Percentiles rank a stretch among this genome's conserved stretches.
phyloP scores from a whole-genome alignment of 345 rosid genomes.

The Dovyalis caffra region DNA sequence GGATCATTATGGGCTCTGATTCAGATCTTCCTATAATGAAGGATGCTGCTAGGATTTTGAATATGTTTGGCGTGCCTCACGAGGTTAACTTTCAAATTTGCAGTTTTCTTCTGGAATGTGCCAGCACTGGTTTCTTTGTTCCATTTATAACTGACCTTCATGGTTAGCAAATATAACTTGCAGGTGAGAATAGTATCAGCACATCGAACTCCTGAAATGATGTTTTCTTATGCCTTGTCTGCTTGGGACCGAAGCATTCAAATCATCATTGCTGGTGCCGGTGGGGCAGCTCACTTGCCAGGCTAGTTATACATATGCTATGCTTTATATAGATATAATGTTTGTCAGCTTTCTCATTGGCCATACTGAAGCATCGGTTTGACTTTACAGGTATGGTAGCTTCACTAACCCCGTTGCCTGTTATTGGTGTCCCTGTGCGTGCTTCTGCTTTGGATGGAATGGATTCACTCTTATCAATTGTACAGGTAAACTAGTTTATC shows the following conservation, averaged over 20 bases:
- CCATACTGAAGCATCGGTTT: constrained; percentile 4
- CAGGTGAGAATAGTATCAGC: constrained; percentile 89
- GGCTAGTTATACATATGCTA: constrained; percentile 36
- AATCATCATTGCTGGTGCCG: constrained; percentile 94
- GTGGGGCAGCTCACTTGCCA: constrained; percentile 98
- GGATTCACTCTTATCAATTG: constrained; percentile 92
- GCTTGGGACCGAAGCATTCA: constrained; percentile 68
- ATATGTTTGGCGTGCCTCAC: constrained; percentile 60
- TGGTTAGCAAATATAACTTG: constrained; percentile 8
- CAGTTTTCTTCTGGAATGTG: background rate
- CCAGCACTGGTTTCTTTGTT: background rate
- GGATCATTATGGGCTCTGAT: constrained; percentile 96
- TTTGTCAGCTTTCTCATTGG: background rate
- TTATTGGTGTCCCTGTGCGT: constrained; percentile 90
- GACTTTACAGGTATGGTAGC: constrained; percentile 81
- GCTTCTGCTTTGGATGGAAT: constrained; percentile 81
- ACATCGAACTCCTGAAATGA: constrained; percentile 85
- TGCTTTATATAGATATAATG: background rate
- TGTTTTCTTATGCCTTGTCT: constrained; percentile 81
- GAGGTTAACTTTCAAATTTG: constrained; percentile 49
- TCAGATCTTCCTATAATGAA: constrained; percentile 97
- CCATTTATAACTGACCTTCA: background rate
- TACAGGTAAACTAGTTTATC: constrained; percentile 54
- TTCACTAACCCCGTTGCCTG: constrained; percentile 87
- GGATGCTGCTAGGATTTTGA: constrained; percentile 73